A percentile compares a stretch with the other conserved stretches of the same genome.
Evolutionary conservation across 106 monocot genomes (phyloP).

Genomic region (Apostasia ramifera): DNA sequence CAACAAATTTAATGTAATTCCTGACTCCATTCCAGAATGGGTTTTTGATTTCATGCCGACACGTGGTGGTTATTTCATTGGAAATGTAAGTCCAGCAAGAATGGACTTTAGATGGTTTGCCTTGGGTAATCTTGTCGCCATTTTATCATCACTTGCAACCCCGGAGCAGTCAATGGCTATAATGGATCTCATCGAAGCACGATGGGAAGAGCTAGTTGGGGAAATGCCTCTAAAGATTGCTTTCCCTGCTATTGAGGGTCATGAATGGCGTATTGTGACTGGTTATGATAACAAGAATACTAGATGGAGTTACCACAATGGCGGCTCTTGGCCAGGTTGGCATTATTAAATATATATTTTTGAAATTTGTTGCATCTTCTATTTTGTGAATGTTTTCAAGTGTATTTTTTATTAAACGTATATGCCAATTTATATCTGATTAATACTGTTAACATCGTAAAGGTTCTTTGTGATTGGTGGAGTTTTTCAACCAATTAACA

Average conservation of each 20-base stretch:
- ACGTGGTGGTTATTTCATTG: slow-evolving; percentile 70
- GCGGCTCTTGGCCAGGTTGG: slow-evolving; percentile 82
- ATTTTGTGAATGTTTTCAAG: no score
- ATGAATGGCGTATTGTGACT: slow-evolving; percentile 75
- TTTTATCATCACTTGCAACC: slow-evolving; percentile 71
- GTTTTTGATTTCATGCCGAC: slow-evolving; percentile 83
- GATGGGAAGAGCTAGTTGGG: slow-evolving; percentile 81
- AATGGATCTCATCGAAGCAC: slow-evolving; percentile 79
- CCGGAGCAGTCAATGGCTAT: slow-evolving; percentile 73
- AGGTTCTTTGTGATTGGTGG: no score
- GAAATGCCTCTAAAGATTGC: slow-evolving; percentile 74
- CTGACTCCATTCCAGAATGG: slow-evolving; percentile 88
- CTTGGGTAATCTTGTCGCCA: slow-evolving; percentile 70
- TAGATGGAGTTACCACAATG: slow-evolving; percentile 85
- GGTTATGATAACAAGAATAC: slow-evolving; percentile 87
- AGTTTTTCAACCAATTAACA: no score
- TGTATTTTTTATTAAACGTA: no score
- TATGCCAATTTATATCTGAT: no score
- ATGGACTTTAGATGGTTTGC: slow-evolving; percentile 96
- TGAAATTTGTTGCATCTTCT: no score
- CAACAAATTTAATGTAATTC: slow-evolving; percentile 85
- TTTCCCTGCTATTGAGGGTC: slow-evolving; percentile 65
- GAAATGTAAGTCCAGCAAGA: slow-evolving; percentile 68
- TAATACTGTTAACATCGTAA: no score
- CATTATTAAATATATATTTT: background rate